Base-by-base conservation (phyloP, 1,284 basidiomycete species). In the Ceratobasidium sp. region DNA sequence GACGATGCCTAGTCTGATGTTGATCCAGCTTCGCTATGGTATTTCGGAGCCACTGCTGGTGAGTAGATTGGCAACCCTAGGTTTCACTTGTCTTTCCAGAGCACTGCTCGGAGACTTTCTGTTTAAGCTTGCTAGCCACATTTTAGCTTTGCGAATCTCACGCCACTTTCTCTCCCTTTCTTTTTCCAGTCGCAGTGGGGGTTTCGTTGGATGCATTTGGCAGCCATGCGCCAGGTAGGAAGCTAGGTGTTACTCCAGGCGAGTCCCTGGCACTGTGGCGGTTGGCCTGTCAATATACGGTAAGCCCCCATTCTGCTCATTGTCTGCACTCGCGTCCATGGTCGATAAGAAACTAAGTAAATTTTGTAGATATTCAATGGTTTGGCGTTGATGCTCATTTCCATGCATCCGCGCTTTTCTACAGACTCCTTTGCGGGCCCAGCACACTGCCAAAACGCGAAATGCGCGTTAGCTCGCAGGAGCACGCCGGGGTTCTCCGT, bases 191-290 rank as follows among this genome's bases (percentile, higher is more conserved):
- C 57, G 86, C 89, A 10, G 80, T 85, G 59, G 92, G 92, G n/a
- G 88, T 93, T 80, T 80, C 89, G 52, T 83, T 89, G 60, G 92
- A 92, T 3, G 92, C 93, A 54, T 93, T 94, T 82, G 93, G 93
- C 78, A 84, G 90, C 5, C 93, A 94, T 83, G 90, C 86, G 8
- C 86, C 94, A 69, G 87, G 87, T 81, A 84, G 85, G 35, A 83
- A 87, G 50, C 80, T 84, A 14, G 89, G 87, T 0, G 87, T 90
- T 18, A 89, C 89, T 20, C 78, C 87, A 12, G 89, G 90, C 35
- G 86, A 86, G 44, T 83, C 93, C 16, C 85, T 88, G 46, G 87
- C 89, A n/a, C n/a, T n/a, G n/a, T 93, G 90, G 89, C 85, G 86
- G 79, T 90, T 88, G 20, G 93, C 90, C 8, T 86, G 91, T 3